Conservation (phyloP, 1,284 basidiomycete genomes). For the Sanghuangporus baumii region DNA sequence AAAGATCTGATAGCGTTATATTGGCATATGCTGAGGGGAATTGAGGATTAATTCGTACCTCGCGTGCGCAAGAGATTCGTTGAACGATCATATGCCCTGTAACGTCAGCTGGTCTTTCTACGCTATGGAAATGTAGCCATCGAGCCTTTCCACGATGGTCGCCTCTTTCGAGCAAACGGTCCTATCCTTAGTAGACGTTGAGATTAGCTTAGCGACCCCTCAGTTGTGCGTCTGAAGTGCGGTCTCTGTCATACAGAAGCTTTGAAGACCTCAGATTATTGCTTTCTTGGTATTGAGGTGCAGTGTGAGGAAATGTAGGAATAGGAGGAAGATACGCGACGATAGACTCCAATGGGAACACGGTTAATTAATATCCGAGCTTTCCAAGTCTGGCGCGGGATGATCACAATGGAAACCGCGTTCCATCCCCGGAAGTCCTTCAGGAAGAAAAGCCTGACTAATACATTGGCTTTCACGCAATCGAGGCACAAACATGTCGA, state of each 20-base stretch:
- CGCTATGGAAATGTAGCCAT: neutral
- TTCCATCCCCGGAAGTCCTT: neutral
- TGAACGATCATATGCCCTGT: neutral
- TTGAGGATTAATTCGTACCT: neutral
- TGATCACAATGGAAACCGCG: neutral
- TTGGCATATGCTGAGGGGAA: neutral
- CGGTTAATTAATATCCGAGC: neutral
- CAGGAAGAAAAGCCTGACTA: neutral
- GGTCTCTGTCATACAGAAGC: too few species aligned
- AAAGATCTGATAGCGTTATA: conserved; percentile 16
- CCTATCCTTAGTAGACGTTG: neutral
- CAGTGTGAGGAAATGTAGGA: neutral
- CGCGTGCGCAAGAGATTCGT: neutral
- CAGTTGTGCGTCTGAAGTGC: too few species aligned
- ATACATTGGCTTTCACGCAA: too few species aligned
- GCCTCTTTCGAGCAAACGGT: neutral
- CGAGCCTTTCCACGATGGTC: neutral
- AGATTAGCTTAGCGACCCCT: too few species aligned
- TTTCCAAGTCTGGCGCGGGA: neutral
- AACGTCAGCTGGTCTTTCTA: neutral
- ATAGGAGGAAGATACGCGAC: neutral
- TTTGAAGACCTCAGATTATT: too few species aligned
- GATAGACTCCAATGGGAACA: neutral
- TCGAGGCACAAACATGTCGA: too few species aligned
- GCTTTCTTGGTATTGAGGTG: too few species aligned